Base-by-base conservation (phyloP, 768 basidiomycete species). In the Cyathus striatus region DNA sequence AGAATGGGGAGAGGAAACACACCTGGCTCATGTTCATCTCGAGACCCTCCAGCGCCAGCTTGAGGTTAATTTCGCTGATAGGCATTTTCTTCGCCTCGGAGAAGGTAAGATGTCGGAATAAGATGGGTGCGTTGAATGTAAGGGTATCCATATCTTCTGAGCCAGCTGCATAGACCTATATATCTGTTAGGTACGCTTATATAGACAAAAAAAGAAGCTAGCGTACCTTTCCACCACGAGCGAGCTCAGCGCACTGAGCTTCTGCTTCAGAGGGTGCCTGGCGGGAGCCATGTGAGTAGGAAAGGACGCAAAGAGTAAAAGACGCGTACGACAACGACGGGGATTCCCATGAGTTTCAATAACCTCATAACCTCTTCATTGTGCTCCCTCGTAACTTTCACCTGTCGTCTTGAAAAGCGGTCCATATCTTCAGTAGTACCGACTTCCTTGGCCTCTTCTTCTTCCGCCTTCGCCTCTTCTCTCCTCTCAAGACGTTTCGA, bases 91-190 rank as follows among this genome's bases (percentile, higher is more conserved):
- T 92, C 12, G 94, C 94, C 59, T 99, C 96, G 10, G 91, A 93
- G 69, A 98, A 97, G 10, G 96, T 98, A 46, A 99, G 78, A 64
- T 97, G 96, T 22, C 96, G 90, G 52, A 88, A 86, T 6, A 99
- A 75, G 34, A 95, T 83, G 1, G 96, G 95, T 0, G 95, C 70
- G 51, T 80, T 77, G 71, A 99, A 99, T 1, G 96, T 99, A 17
- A 99, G 79, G 6, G 96, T 99, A 56, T 99, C 96, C 96, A 99
- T 99, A 63, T 99, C 96, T 65, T 98, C 96, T 0, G 94, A 96
- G 12, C 96, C 96, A 6, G 96, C 94, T 1, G 90, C 96, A 60
- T 90, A 98, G 21, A 98, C 91, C 90, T 92, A 51, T 23, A 33
- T 30, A 37, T 26, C 5, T 27, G 24, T 38, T 13, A 39, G 37